A percentile compares a stretch with the other conserved stretches of the same genome.
Evolutionary conservation across 2,329 filamentous ascomycete species (phyloP).

Genomic region (Clonostachys sp.): DNA sequence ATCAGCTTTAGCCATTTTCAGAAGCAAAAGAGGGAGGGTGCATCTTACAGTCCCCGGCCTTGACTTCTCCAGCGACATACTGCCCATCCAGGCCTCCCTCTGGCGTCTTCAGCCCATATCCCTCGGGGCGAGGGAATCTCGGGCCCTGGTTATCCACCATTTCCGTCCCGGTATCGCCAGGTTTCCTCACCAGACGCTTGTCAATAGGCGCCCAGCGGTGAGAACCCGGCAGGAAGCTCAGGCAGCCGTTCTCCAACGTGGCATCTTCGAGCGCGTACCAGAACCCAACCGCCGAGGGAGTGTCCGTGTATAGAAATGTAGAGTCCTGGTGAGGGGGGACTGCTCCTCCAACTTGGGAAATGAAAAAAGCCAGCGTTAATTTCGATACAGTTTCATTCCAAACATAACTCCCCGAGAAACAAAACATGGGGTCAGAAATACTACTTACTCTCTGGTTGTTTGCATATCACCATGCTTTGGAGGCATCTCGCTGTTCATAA

Average conservation of each 20-base stretch:
- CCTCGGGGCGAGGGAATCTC: slow-evolving; percentile 53
- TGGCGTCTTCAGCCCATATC: slow-evolving; percentile 37
- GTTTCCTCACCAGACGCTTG: slow-evolving; percentile 70
- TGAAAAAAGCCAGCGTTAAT: no score
- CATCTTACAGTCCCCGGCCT: slow-evolving; percentile 63
- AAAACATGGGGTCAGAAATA: no score
- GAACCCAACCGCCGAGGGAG: slow-evolving; percentile 86
- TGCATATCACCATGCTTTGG: slow-evolving; percentile 98
- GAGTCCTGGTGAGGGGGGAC: slow-evolving; percentile 91
- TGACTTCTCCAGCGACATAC: slow-evolving; percentile 81
- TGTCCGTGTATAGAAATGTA: slow-evolving; percentile 86
- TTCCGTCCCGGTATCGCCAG: slow-evolving; percentile 51
- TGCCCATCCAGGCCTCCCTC: slow-evolving; percentile 39
- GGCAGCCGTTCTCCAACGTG: slow-evolving; percentile 77
- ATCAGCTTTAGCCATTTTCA: neutral
- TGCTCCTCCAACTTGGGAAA: slow-evolving; percentile 61
- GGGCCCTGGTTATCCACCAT: slow-evolving; percentile 67
- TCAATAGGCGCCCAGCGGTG: slow-evolving; percentile 69
- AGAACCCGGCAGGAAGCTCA: slow-evolving; percentile 80
- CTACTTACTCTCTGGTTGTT: slow-evolving; percentile 72
- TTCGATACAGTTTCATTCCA: no score
- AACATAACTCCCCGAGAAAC: no score
- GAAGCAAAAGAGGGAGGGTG: neutral
- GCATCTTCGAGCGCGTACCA: slow-evolving; percentile 98
- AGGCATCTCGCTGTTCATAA: slow-evolving; percentile 50